phyloP scores from a whole-genome alignment of 1,284 basidiomycete genomes.

The Trichosporon asahii region DNA sequence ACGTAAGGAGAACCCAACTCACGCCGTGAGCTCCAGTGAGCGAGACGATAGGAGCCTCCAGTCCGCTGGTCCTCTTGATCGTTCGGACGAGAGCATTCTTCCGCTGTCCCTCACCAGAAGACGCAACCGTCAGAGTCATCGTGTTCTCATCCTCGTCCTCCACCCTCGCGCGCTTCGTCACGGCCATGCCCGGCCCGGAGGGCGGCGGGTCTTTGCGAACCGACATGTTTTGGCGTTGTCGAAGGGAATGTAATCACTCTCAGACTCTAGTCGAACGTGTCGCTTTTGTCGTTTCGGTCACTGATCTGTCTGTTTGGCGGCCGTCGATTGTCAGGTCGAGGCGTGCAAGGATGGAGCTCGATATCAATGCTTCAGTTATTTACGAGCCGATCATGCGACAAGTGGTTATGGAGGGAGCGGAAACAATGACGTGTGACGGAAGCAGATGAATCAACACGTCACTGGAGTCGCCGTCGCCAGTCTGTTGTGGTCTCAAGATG shows the following conservation, averaged over 20 bases:
- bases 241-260: not conserved
- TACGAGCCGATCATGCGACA: not conserved
- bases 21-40: conserved; percentile 49
- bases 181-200: conserved; percentile 41
- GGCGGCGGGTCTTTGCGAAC: conserved; percentile 49
- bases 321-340: not conserved
- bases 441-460: conserved; percentile 3
- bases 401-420: not conserved
- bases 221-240: conserved; percentile 30
- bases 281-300: not conserved
- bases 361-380: not conserved
- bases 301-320: not conserved
- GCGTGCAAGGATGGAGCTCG: not conserved
- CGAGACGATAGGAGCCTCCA: conserved; percentile 48
- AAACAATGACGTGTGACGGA: conserved; percentile 4
- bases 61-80: conserved; percentile 49
- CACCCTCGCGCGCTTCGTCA: conserved; percentile 50
- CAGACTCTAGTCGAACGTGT: not conserved
- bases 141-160: conserved; percentile 40
- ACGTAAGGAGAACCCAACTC: conserved; percentile 13
- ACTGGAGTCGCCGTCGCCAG: not conserved
- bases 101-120: conserved; percentile 45
- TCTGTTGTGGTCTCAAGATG: conserved; percentile 4
- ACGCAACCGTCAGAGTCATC: conserved; percentile 43
- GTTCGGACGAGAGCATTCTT: conserved; percentile 48